phyloP scores from a whole-genome alignment of 176 grass and related monocot genomes.

The bread wheat (Triticum aestivum) region DNA sequence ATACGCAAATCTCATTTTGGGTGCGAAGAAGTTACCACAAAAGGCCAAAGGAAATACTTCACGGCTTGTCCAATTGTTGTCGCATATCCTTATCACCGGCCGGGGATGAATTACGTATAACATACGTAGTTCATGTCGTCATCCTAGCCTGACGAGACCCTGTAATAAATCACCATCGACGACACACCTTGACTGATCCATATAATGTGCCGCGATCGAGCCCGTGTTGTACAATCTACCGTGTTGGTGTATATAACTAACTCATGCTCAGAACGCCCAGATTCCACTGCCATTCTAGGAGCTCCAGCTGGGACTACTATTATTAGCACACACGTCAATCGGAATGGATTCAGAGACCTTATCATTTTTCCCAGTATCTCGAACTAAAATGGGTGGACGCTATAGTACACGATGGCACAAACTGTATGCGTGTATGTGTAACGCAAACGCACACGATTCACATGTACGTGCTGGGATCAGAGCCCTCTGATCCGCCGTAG shows the following conservation, averaged over 20 bases:
- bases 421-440: background rate
- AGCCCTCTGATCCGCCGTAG: background rate
- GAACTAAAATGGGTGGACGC: too few species aligned
- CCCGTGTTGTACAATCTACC: too few species aligned
- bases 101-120: background rate
- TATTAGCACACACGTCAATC: background rate
- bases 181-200: too few species aligned
- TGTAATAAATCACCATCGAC: conserved; percentile 11
- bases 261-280: too few species aligned
- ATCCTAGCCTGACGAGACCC: background rate
- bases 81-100: background rate
- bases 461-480: conserved; percentile 6
- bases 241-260: too few species aligned
- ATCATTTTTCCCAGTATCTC: too few species aligned
- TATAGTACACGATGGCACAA: background rate
- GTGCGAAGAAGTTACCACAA: conserved; percentile 1
- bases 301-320: background rate
- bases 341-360: too few species aligned
- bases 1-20: background rate
- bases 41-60: background rate
- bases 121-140: background rate
- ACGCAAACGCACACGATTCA: background rate
- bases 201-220: too few species aligned
- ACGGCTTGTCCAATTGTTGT: background rate
- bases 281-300: background rate